Conservation (phyloP, 805 yeast genomes). For the Candida tammaniensis region DNA sequence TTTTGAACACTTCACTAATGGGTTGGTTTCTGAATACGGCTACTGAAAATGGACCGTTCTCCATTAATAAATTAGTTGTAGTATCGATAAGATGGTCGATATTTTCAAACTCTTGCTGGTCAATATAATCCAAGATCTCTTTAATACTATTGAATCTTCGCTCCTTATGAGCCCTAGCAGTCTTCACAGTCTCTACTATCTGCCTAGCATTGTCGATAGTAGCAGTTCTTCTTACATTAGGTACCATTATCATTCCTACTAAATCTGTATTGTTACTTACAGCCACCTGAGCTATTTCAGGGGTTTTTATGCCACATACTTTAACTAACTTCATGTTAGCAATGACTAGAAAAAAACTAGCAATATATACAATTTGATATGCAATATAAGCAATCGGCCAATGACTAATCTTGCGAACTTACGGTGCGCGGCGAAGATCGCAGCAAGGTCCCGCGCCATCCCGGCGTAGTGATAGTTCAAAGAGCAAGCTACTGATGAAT, state of each 20-base stretch:
- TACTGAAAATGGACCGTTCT: constrained; percentile 66
- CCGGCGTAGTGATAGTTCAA: too few relatives aligned
- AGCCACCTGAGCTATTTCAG: constrained; percentile 70
- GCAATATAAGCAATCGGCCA: too few relatives aligned
- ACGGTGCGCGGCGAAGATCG: too few relatives aligned
- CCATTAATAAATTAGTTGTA: constrained; percentile 19
- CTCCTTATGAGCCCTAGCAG: constrained; percentile 16
- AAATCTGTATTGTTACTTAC: constrained; percentile 69
- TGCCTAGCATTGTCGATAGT: constrained; percentile 24
- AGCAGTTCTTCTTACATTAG: constrained; percentile 72
- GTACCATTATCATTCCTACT: constrained; percentile 86
- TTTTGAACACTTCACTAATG: constrained; percentile 52
- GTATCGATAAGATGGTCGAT: constrained; percentile 30
- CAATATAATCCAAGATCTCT: constrained; percentile 16
- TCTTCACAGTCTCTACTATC: constrained; percentile 26
- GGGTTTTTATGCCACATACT: constrained; percentile 76
- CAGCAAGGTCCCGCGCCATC: too few relatives aligned
- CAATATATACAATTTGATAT: too few relatives aligned
- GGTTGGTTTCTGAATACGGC: constrained; percentile 91
- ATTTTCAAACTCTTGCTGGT: constrained; percentile 10
- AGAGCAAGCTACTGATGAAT: too few relatives aligned
- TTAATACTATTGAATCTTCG: constrained; percentile 18
- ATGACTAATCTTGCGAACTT: too few relatives aligned
- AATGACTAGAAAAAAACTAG: too few relatives aligned
- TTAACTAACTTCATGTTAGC: constrained; percentile 64